Percentiles rank a stretch among this genome's conserved stretches.
phyloP scores from a whole-genome alignment of 768 basidiomycete genomes.

The Lactarius akahatsu region DNA sequence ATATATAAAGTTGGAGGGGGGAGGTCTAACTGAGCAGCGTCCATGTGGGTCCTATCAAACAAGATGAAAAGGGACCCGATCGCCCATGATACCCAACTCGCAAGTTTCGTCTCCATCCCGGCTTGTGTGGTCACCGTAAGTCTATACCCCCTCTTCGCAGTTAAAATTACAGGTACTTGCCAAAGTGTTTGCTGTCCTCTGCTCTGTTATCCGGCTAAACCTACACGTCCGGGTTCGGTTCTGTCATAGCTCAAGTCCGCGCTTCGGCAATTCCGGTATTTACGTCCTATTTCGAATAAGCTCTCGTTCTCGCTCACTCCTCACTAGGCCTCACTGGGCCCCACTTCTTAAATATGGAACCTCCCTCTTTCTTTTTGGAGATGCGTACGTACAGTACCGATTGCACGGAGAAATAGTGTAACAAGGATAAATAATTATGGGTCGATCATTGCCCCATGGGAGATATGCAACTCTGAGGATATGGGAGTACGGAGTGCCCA shows the following conservation, averaged over 20 bases:
- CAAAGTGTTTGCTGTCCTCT: neutral
- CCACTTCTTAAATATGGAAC: too few relatives aligned
- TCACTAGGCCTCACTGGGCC: too few relatives aligned
- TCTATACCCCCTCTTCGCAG: neutral
- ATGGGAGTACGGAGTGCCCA: too few relatives aligned
- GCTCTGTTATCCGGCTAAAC: neutral
- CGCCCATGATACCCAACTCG: neutral
- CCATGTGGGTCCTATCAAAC: conserved; percentile 4
- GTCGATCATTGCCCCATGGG: neutral
- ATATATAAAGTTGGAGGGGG: neutral
- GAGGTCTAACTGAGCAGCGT: neutral
- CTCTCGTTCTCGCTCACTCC: neutral
- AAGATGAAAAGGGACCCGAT: neutral
- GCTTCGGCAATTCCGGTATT: neutral
- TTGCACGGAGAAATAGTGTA: neutral
- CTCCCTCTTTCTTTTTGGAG: neutral
- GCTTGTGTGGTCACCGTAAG: neutral
- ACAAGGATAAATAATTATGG: neutral
- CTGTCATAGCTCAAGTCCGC: neutral
- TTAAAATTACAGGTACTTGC: neutral
- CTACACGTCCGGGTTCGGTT: neutral
- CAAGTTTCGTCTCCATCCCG: neutral
- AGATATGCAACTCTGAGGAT: neutral
- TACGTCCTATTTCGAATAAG: neutral
- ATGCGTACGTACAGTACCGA: neutral